Conservation (phyloP, 331 rosid species). For the Malus hybrid region DNA sequence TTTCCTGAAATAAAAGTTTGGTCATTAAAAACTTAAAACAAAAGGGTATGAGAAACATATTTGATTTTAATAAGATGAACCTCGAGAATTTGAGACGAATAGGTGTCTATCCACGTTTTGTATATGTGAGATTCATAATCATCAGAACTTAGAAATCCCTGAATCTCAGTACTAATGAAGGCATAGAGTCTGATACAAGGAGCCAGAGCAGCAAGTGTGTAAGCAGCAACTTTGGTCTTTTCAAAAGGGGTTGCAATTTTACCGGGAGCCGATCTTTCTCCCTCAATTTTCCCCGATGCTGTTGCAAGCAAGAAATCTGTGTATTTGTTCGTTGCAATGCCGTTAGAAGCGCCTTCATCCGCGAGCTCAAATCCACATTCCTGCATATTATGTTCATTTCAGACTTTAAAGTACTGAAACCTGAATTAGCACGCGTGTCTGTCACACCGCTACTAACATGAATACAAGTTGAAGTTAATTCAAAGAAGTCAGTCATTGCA, state of each 20-base stretch:
- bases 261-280: neutral
- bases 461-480: neutral
- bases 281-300: constrained; percentile 22
- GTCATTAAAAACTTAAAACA: neutral
- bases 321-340: constrained; percentile 1
- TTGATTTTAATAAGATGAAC: neutral
- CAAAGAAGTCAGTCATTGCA: neutral
- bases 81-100: constrained; percentile 9
- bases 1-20: constrained; percentile 6
- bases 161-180: neutral
- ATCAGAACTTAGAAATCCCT: neutral
- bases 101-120: constrained; percentile 6
- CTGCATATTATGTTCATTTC: neutral
- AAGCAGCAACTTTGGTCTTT: constrained; percentile 22
- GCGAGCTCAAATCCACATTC: constrained; percentile 1
- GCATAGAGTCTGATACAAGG: constrained; percentile 16
- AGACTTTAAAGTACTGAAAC: neutral
- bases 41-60: neutral
- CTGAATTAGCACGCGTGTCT: neutral
- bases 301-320: constrained; percentile 14
- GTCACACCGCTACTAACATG: no score
- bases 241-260: constrained; percentile 18
- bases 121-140: neutral
- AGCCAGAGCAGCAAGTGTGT: constrained; percentile 18
- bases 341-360: neutral